Percentiles rank a stretch among this genome's conserved stretches.
Conservation (phyloP, 495 filamentous ascomycete species). For the Talaromyces adpressus region DNA sequence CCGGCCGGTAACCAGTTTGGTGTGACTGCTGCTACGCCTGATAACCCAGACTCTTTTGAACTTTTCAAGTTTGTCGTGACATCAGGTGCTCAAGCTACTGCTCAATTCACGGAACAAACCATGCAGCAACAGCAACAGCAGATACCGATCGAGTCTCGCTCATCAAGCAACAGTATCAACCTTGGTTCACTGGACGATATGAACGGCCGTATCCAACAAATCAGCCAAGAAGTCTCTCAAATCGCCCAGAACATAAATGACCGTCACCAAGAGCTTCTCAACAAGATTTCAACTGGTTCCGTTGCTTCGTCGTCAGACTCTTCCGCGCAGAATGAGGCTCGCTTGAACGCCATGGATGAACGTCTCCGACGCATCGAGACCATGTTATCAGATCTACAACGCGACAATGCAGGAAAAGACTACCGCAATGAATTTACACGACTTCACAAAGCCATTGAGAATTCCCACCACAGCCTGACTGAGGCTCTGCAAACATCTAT, state of each 20-base stretch:
- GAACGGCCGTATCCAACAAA: conserved; percentile 67
- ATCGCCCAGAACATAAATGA: conserved; percentile 35
- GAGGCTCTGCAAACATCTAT: conserved; percentile 40
- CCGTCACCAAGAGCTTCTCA: conserved; percentile 47
- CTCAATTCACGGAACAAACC: conserved; percentile 14
- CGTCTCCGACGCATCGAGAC: conserved; percentile 53
- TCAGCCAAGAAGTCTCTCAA: conserved; percentile 64
- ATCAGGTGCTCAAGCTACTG: conserved; percentile 25
- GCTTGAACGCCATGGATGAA: conserved; percentile 47
- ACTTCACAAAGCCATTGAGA: conserved; percentile 64
- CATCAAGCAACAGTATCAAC: conserved; percentile 21
- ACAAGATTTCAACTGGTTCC: conserved; percentile 11
- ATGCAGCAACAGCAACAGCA: conserved; percentile 30
- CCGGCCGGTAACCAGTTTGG: conserved; percentile 81
- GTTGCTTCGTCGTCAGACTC: not conserved
- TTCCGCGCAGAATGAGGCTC: conserved; percentile 40
- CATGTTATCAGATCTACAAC: conserved; percentile 45
- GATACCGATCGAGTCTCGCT: conserved; percentile 16
- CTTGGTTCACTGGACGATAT: conserved; percentile 49
- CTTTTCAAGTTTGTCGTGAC: conserved; percentile 76
- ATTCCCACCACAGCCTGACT: conserved; percentile 61
- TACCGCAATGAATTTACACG: conserved; percentile 62
- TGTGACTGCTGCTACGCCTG: conserved; percentile 78
- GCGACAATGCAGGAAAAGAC: conserved; percentile 65
- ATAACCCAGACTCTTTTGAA: conserved; percentile 92